Evolutionary conservation across 2,329 filamentous ascomycete species (phyloP), one percentile per base, ranked within the genome.

Genomic region (Ophiostoma triangulosporum): DNA sequence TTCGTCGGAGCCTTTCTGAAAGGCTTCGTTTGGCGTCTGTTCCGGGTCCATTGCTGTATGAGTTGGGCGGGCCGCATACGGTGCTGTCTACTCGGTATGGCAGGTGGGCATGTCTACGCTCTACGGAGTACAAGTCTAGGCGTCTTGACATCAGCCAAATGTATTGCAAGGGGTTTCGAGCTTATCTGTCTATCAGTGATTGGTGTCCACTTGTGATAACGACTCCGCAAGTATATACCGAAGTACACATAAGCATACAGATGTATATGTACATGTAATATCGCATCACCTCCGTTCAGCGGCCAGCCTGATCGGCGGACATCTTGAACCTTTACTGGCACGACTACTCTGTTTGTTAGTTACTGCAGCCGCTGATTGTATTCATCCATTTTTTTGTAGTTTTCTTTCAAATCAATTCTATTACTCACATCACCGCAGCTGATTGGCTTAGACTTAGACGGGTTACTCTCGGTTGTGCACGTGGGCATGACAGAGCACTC

Each of bases 401-500:
- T 15, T 33, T 33, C 12, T 33, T 33, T 40, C n/a, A 24, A 43
- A 9, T 24, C 4, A 9, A 3, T 36, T 36, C 4, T 40, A 5
- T n/a, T 12, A 40, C 36, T 43, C 20, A 43, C 38, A 46, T 55
- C 48, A 7, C 71, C 68, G 59, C 68, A 70, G 4, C 66, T 68
- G 17, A 71, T 69, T 14, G 69, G 68, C 52, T 68, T 66, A 54
- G 70, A 73, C 40, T 69, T 67, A 1, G 68, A 60, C 1, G 68
- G 69, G 50, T 70, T 64, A 0, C 60, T 60, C 24, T 64, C 63
- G 38, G 66, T 65, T 5, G 66, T 60, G 54, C 70, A 72, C 12
- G 64, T 68, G 2, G 66, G 66, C 20, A 71, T 61, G 9, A 72
- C 69, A 46, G 64, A 63, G 48, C 66, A 66, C 5, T 65, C 64